Evolutionary conservation across 1,139 yeast species (phyloP), one percentile per base, ranked within the genome.

Genomic region (Kazachstania sp.): DNA sequence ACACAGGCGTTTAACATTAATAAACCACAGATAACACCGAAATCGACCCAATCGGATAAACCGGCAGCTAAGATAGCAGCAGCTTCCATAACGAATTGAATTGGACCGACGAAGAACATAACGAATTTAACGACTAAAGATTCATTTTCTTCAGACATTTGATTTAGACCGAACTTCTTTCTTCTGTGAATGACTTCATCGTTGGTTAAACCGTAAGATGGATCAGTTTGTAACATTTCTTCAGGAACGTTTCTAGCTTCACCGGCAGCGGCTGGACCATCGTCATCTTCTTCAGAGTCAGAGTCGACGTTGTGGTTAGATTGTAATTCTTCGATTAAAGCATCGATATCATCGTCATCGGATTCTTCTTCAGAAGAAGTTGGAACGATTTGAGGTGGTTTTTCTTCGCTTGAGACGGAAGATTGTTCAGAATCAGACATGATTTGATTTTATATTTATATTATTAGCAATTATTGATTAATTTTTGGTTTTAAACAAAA

Each of bases 1-100:
- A 90, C 97, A 63, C 75, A 74, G 58, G 97, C 97, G 74, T 90
- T 90, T 70, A 90, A 81, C 70, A 83, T 65, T 62, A 90, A 77
- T 64, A 90, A 75, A 71, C 85, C 97, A 72, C 87, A 81, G 67
- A 90, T 88, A 70, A 90, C 97, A 80, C 97, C 97, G 77, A 88
- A 88, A 79, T 88, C 97, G 67, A 90, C 96, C 97, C 97, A 90
- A 75, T 88, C 97, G 74, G 87, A 94, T 66, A 90, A 79, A 84
- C 97, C 97, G 58, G 95, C 95, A 63, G 97, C 97, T 71, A 90
- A 78, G 55, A 88, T 79, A 64, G 97, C 97, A 65, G 97, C 97
- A 68, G 95, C 88, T 75, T 88, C 97, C 97, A 90, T 90, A 69
- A 90, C 97, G 82, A 90, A 90, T 77, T 90, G 97, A 71, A 90